Evolutionary conservation across 140 eudicot species (phyloP).

Genomic region (Ambrosia hybrid): DNA sequence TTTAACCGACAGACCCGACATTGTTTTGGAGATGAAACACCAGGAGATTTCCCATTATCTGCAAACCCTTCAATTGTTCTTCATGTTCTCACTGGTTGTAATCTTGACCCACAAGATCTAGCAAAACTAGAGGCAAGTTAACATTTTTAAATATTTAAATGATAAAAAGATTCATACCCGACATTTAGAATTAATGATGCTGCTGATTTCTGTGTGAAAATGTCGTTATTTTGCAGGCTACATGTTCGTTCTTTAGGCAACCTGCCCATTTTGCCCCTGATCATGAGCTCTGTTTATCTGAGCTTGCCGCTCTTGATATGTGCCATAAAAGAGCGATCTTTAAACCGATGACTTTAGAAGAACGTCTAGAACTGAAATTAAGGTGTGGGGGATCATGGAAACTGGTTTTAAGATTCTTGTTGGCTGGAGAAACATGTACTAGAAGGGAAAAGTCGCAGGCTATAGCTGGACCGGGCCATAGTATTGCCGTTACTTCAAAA

Average conservation of each 20-base stretch:
- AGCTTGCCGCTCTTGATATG: constrained; percentile 98
- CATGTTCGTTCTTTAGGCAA: constrained; percentile 87
- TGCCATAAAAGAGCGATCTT: constrained; percentile 88
- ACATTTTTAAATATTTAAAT: constrained; percentile 12
- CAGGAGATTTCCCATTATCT: constrained; percentile 95
- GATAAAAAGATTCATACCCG: constrained; percentile 6
- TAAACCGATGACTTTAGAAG: constrained; percentile 68
- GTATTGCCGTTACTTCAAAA: constrained; percentile 83
- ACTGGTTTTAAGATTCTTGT: constrained; percentile 74
- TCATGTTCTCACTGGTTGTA: constrained; percentile 88
- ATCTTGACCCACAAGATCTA: constrained; percentile 86
- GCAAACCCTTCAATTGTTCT: constrained; percentile 94
- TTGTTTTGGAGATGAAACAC: constrained; percentile 74
- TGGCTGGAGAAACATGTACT: constrained; percentile 88
- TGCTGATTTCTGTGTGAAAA: constrained; percentile 60
- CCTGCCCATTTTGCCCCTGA: constrained; percentile 96
- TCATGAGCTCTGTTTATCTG: constrained; percentile 71
- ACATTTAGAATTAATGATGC: constrained; percentile 78
- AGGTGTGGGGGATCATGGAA: constrained; percentile 98
- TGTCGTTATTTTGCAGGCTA: constrained; percentile 64
- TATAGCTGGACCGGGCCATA: constrained; percentile 95
- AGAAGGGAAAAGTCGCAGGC: constrained; percentile 96
- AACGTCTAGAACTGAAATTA: constrained; percentile 54
- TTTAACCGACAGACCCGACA: constrained; percentile 73
- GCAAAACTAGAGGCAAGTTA: constrained; percentile 96